Base-by-base conservation (phyloP, 179 eudicot genomes). In the Beta macrorhiza region DNA sequence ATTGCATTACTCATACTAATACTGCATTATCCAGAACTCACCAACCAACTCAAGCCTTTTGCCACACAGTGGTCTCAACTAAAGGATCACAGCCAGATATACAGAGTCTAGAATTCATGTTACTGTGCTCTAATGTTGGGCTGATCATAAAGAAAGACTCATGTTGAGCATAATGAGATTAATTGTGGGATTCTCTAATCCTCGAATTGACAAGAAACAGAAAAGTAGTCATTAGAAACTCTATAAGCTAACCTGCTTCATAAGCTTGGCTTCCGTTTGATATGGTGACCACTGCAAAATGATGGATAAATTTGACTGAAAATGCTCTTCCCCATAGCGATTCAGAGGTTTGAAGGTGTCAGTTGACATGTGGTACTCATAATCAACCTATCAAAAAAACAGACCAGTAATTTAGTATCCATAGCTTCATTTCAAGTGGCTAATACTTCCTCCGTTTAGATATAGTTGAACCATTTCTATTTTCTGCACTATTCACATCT, bases 271-370 rank as follows among this genome's bases (percentile, higher is more conserved):
- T 79, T 89, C 89, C 58, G 89, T 88, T 79, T 95, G 86, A 87
- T 80, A 89, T 78, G 98, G 97, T 55, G 98, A 94, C 98, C 98
- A 94, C 82, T 89, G 87, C 83, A 90, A 82, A 74, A 94, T 80
- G 69, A 89, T 84, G 68, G 94, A 90, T 72, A 94, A 81, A 85
- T 91, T 93, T 25, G 86, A 85, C 37, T 57, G 72, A 67, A 86
- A 87, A 86, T 86, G 88, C 62, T 89, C 88, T 77, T 75, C 80
- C 52, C 81, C 86, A 81, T 85, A 68, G 64, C 65, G 81, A 78
- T 79, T 49, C 56, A 90, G 78, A 77, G 91, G 82, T 74, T 88
- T 87, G 70, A 87, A 85, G 72, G 78, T 85, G 76, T 85, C 84
- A 47, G 89, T 88, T 71, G 83, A 79, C 67, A 59, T 45, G 80